These are phyloP conservation scores for Xerocomus potaroensis DNA, from an alignment of 768 basidiomycete species.

Conservation along the genomic window DNA sequence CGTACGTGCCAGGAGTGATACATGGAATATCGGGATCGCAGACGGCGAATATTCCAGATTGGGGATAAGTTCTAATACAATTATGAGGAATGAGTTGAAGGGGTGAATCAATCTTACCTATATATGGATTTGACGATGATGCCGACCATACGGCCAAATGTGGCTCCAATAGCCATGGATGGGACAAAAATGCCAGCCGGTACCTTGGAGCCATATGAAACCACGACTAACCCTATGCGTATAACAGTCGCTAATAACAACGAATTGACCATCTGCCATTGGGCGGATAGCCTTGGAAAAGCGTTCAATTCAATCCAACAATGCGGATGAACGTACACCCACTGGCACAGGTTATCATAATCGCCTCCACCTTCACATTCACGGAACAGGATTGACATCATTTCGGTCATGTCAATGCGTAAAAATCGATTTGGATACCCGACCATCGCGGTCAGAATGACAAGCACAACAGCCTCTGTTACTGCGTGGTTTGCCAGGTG, in stretches of 20 bases:
- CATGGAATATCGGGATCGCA: slow-evolving; percentile 93
- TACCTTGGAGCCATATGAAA: slow-evolving; percentile 95
- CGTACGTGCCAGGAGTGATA: slow-evolving; percentile 98
- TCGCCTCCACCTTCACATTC: slow-evolving; percentile 95
- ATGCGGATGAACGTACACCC: slow-evolving; percentile 31
- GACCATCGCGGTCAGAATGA: slow-evolving; percentile 84
- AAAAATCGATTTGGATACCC: slow-evolving; percentile 94
- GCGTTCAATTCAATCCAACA: slow-evolving; percentile 5
- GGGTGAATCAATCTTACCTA: slow-evolving; percentile 46
- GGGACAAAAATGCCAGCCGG: slow-evolving; percentile 98
- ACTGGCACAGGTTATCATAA: slow-evolving; percentile 95
- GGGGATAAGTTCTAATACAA: slow-evolving; percentile 63
- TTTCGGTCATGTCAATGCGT: slow-evolving; percentile 96
- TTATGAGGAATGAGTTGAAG: not conserved
- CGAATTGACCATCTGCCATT: slow-evolving; percentile 95
- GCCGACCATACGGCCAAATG: slow-evolving; percentile 95
- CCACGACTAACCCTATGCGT: slow-evolving; percentile 77
- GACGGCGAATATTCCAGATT: slow-evolving; percentile 82
- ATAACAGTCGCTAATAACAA: slow-evolving; percentile 88
- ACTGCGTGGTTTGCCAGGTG: slow-evolving; percentile 81
- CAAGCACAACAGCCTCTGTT: slow-evolving; percentile 83
- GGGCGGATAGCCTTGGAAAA: slow-evolving; percentile 64
- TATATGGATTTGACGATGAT: slow-evolving; percentile 94
- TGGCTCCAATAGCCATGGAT: slow-evolving; percentile 97
- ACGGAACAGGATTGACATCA: slow-evolving; percentile 89